These are phyloP conservation scores for Pyronema domesticum DNA, from an alignment of 495 filamentous ascomycete genomes.

Conservation along the genomic window DNA sequence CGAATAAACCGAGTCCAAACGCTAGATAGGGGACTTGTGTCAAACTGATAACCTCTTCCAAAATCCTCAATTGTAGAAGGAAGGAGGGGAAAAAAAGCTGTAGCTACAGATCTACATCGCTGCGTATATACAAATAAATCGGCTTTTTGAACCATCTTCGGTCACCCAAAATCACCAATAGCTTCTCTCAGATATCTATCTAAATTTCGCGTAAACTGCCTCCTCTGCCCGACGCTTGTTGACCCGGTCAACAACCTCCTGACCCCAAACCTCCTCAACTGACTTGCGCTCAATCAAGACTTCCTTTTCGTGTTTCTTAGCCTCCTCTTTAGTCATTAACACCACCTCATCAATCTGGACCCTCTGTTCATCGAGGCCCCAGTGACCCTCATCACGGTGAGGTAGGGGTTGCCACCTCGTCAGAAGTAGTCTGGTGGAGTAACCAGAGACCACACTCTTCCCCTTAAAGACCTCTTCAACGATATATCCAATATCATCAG, in stretches of 20 bases:
- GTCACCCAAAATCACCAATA: too few species aligned
- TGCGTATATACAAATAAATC: too few species aligned
- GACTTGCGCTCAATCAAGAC: conserved; percentile 52
- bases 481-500: conserved; percentile 64
- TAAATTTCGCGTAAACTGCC: conserved; percentile 34
- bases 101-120: too few species aligned
- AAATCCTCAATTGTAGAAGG: too few species aligned
- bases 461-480: conserved; percentile 80
- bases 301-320: conserved; percentile 58
- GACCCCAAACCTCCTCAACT: conserved; percentile 55
- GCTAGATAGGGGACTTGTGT: too few species aligned
- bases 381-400: conserved; percentile 26
- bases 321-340: conserved; percentile 93
- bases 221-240: conserved; percentile 45
- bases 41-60: too few species aligned
- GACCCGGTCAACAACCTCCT: conserved; percentile 43
- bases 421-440: conserved; percentile 58
- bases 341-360: conserved; percentile 54
- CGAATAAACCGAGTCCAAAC: too few species aligned
- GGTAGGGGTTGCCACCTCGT: conserved; percentile 52
- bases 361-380: conserved; percentile 52
- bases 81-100: too few species aligned
- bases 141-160: too few species aligned
- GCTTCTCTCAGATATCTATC: not conserved
- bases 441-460: conserved; percentile 62